Conservation (phyloP, 805 yeast genomes). For the Ogataea neopini region DNA sequence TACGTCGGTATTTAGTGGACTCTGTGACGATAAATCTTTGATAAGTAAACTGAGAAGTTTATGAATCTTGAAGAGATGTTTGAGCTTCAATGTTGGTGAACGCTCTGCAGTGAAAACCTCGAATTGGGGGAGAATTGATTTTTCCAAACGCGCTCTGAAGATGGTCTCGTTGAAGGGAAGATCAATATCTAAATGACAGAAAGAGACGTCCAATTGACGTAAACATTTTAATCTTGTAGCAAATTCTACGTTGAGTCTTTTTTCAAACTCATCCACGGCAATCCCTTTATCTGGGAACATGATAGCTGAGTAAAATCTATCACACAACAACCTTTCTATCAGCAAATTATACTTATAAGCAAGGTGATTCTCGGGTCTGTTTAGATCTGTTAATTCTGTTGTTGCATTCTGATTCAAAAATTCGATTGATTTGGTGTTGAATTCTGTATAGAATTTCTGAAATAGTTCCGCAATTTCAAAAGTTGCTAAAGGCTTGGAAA, state of each 20-base stretch:
- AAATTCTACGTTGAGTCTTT: constrained; percentile 28
- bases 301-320: constrained; percentile 35
- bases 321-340: constrained; percentile 36
- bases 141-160: constrained; percentile 26
- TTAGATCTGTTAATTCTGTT: constrained; percentile 28
- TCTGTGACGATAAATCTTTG: constrained; percentile 16
- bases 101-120: constrained; percentile 35
- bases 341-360: constrained; percentile 31
- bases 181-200: constrained; percentile 33
- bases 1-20: constrained; percentile 34
- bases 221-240: constrained; percentile 30
- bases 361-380: constrained; percentile 17
- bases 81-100: constrained; percentile 38
- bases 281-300: constrained; percentile 34
- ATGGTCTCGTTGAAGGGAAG: constrained; percentile 28
- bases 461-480: constrained; percentile 37
- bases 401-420: constrained; percentile 23
- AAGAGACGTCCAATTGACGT: constrained; percentile 25
- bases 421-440: constrained; percentile 22
- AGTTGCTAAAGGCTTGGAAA: constrained; percentile 37
- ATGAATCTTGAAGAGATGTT: constrained; percentile 33
- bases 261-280: constrained; percentile 34
- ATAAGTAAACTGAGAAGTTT: constrained; percentile 30
- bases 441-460: constrained; percentile 35
- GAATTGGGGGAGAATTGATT: constrained; percentile 31